Evolutionary conservation across 805 yeast genomes (phyloP), one percentile per base, ranked within the genome.

Genomic region (Myxozyma kluyveri): DNA sequence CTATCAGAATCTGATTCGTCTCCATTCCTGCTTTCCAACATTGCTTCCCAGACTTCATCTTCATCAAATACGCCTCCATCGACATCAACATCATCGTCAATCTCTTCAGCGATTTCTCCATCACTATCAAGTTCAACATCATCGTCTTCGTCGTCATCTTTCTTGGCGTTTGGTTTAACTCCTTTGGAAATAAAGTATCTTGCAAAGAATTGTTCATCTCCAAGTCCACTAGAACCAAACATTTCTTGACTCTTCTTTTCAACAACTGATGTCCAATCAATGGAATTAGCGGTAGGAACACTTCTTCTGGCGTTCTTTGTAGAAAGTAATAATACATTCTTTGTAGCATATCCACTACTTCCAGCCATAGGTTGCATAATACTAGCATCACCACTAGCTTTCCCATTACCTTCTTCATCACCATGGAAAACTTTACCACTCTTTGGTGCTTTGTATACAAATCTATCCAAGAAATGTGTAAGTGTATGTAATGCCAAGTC

Each of bases 311-410:
- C 80, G 0, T 58, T 65, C 45, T 65, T 65, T 7, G 66, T 63
- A 7, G 65, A 56, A 12, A 69, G 57, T 12, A 70, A 61, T 7
- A 68, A 52, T 10, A 59, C 60, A 18, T 64, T 59, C 47, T 65
- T 69, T 1, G 63, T 61, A 29, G 38, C 49, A 19, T 54, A 54
- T 21, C 54, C 62, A 7, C 52, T 35, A 35, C 50, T 47, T 10
- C 48, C 49, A 41, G 95, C 89, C 59, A 93, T 75, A 45, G 99
- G 98, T 75, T 93, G 99, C 98, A 93, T 93, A 66, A 93, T 90
- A 40, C 97, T 88, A 3, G 85, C 75, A 64, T 98, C 98, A 19
- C 59, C 59, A 19, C 57, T 48, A 21, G 14, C 33, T 14, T 29
- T 29, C 14, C 33, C 33, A 9, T 29, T 14, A 9, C 14, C 33